phyloP scores from a whole-genome alignment of 2,329 filamentous ascomycete species.

The Xenosphaeropsis pyriputrescens region DNA sequence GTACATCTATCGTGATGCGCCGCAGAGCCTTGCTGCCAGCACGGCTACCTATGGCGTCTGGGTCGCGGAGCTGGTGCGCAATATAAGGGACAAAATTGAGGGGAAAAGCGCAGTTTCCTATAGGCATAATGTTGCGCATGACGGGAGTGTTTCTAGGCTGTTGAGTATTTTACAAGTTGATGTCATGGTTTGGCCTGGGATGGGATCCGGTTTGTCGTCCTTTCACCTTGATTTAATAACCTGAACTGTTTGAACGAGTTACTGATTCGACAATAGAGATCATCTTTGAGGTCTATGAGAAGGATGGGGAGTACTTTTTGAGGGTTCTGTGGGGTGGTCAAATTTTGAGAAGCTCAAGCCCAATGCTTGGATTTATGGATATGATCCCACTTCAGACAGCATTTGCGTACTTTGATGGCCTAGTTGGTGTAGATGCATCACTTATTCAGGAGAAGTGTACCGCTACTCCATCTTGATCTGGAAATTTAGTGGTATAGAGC shows the following conservation, averaged over 20 bases:
- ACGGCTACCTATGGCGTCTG: conserved; percentile 54
- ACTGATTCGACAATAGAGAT: conserved; percentile 31
- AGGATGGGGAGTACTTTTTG: conserved; percentile 32
- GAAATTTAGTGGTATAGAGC: no score
- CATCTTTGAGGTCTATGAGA: conserved; percentile 58
- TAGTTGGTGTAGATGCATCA: conserved; percentile 41
- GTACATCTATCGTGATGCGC: conserved; percentile 57
- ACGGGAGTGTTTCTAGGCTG: conserved; percentile 54
- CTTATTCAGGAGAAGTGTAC: conserved; percentile 24
- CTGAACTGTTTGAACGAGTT: no score
- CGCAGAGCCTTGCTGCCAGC: conserved; percentile 45
- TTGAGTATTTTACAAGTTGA: conserved; percentile 59
- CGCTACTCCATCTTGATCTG: conserved; percentile 1
- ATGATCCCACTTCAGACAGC: conserved; percentile 55
- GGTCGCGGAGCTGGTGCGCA: conserved; percentile 53
- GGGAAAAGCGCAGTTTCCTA: conserved; percentile 35
- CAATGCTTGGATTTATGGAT: conserved; percentile 50
- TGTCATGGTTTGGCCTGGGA: conserved; percentile 71
- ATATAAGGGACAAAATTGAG: conserved; percentile 39
- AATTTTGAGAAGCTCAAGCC: conserved; percentile 52
- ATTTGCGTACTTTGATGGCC: conserved; percentile 54
- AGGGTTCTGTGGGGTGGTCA: conserved; percentile 59
- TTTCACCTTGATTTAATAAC: no score
- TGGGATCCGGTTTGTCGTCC: conserved; percentile 36
- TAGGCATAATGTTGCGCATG: conserved; percentile 68